Evolutionary conservation across 2,329 filamentous ascomycete species (phyloP), one percentile per base, ranked within the genome.

Genomic region (Diplocarpon mali): DNA sequence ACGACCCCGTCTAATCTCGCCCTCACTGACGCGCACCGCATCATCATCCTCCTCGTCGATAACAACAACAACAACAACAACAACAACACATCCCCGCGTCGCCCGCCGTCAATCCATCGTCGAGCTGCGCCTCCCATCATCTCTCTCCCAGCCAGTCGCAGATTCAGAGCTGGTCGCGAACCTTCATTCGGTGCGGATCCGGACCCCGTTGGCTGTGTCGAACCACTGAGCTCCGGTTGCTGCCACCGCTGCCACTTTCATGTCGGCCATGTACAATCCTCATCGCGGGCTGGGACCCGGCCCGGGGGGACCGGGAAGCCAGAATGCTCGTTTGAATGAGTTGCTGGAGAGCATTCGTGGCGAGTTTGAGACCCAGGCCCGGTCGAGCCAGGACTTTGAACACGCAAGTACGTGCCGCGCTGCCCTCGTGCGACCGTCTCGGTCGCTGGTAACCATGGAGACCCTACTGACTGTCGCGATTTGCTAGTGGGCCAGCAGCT

Each of bases 401-500:
- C 85, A 90, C 64, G 88, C 94, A 64, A 84, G 90, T 95, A 79
- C 73, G 88, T 80, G 13, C 15, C 12, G 20, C 15, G 11, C 5
- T 31, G 5, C 32, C 14, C 1, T 35, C 16, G 17, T 13, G 13
- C 27, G 9, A 27, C 24, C 29, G 29, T 36, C 35, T 31, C 13
- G 14, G 27, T 12, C 13, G 13, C 3, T 32, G n/a, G 36, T n/a
- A 32, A n/a, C 27, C 28, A 12, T 24, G 24, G 9, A 10, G n/a
- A 24, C 44, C 30, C 9, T 32, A n/a, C 44, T 41, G 13, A 36
- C 28, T 14, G 3, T 28, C 8, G 8, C 9, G 20, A 29, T 20
- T n/a, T n/a, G n/a, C 6, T 64, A 95, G 92, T 96, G 62, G 80
- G 85, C 47, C 78, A 80, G 40, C 92, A 98, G 64, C 83, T 95